phyloP scores from a whole-genome alignment of 441 rosid species.

The Syzygium syzygioides region DNA sequence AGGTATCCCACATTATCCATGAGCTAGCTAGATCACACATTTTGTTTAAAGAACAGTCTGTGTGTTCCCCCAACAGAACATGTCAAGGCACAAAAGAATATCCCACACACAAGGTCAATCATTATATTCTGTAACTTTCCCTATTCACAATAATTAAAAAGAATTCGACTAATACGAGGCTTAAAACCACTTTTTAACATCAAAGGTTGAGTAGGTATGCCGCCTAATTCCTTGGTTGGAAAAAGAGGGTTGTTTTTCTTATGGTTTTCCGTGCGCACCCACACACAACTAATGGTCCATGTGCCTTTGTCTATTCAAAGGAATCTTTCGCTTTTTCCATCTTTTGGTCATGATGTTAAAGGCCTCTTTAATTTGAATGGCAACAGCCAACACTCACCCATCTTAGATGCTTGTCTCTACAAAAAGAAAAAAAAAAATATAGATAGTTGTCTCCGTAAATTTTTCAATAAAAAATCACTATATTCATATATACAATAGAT shows the following conservation, averaged over 20 bases:
- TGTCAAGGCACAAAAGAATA: not conserved
- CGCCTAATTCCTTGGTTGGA: not conserved
- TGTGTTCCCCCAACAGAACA: not conserved
- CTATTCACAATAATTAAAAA: not conserved
- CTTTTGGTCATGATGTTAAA: slow-evolving; percentile 10
- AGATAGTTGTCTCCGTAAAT: not conserved
- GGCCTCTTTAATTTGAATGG: slow-evolving; percentile 25
- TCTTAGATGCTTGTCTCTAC: not conserved
- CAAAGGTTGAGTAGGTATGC: not conserved
- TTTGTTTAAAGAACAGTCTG: not conserved
- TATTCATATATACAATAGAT: not conserved
- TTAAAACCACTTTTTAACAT: not conserved
- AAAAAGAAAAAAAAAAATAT: not conserved
- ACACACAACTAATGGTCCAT: slow-evolving; percentile 19
- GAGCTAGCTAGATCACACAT: not conserved
- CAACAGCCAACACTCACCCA: slow-evolving; percentile 8
- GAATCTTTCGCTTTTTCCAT: slow-evolving; percentile 28
- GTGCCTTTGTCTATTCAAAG: slow-evolving; percentile 30
- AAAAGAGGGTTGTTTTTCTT: not conserved
- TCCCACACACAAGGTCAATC: not conserved
- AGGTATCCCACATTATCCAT: not conserved
- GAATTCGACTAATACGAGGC: not conserved
- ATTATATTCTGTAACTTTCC: not conserved
- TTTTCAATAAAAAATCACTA: not conserved
- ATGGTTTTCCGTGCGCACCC: slow-evolving; percentile 40